phyloP scores from a whole-genome alignment of 768 basidiomycete species.

The Podaxis mareebaensis region DNA sequence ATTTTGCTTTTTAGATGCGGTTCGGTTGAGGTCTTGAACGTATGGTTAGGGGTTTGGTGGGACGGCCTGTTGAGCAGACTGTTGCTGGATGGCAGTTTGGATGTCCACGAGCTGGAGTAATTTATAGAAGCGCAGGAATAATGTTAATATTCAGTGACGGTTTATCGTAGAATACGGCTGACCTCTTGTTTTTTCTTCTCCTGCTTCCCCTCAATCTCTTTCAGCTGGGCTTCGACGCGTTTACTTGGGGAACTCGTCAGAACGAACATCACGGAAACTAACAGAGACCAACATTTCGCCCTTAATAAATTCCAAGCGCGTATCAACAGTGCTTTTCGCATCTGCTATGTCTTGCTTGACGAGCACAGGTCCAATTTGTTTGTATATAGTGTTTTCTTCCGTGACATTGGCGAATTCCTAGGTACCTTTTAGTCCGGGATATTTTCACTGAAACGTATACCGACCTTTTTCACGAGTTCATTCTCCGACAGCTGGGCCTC shows the following conservation, averaged over 20 bases:
- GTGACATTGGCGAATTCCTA: conserved; percentile 85
- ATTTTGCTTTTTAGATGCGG: not conserved
- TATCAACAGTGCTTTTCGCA: conserved; percentile 86
- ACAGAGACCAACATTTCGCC: conserved; percentile 73
- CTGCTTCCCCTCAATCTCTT: conserved; percentile 72
- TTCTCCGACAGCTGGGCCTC: conserved; percentile 92
- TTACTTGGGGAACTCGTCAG: conserved; percentile 39
- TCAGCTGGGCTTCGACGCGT: conserved; percentile 79
- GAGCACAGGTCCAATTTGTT: conserved; percentile 88
- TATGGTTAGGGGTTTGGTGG: conserved; percentile 12
- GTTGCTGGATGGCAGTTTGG: conserved; percentile 57
- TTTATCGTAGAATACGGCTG: conserved; percentile 20
- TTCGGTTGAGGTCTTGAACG: not conserved
- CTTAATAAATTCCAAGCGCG: conserved; percentile 84
- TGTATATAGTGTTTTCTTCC: conserved; percentile 80
- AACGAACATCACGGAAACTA: conserved; percentile 3
- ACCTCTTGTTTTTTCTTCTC: conserved; percentile 88
- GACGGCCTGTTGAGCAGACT: conserved; percentile 28
- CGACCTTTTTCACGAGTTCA: conserved; percentile 86
- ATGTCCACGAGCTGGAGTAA: conserved; percentile 60
- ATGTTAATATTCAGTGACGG: conserved; percentile 5
- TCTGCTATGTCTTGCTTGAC: conserved; percentile 88
- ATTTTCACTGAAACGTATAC: not conserved
- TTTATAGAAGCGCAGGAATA: not conserved
- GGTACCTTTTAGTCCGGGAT: conserved; percentile 11